These are phyloP conservation scores for Venturia oleaginea DNA, from an alignment of 2,329 filamentous ascomycete species.

Conservation along the genomic window DNA sequence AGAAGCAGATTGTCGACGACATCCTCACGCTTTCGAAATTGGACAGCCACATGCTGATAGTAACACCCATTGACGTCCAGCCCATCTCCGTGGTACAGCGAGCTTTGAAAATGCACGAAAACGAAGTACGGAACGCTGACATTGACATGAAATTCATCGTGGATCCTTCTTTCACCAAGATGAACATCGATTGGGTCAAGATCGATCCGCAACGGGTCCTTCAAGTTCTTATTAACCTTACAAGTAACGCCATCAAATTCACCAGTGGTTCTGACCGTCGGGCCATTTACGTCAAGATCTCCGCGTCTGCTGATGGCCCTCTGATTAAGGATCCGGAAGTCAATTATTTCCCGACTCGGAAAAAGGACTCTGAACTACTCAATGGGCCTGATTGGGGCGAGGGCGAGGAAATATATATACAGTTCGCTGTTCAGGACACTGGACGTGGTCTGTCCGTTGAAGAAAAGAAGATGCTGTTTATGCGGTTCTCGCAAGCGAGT, in stretches of 20 bases:
- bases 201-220: constrained; percentile 68
- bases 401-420: constrained; percentile 56
- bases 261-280: constrained; percentile 55
- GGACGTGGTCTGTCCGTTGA: constrained; percentile 62
- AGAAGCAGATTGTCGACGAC: constrained; percentile 51
- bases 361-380: constrained; percentile 39
- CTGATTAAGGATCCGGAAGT: constrained; percentile 42
- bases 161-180: constrained; percentile 50
- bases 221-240: constrained; percentile 88
- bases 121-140: constrained; percentile 59
- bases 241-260: constrained; percentile 88
- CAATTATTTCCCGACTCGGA: constrained; percentile 52
- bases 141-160: constrained; percentile 58
- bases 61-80: constrained; percentile 61
- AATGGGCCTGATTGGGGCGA: constrained; percentile 56
- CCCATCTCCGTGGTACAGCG: constrained; percentile 57
- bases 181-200: constrained; percentile 57
- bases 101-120: constrained; percentile 69
- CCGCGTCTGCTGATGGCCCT: constrained; percentile 39
- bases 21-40: constrained; percentile 47
- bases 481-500: constrained; percentile 70
- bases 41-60: constrained; percentile 63
- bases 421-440: constrained; percentile 68
- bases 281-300: constrained; percentile 57
- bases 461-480: constrained; percentile 66